Conservation (phyloP, 345 rosid species). For the Citrus sp. region DNA sequence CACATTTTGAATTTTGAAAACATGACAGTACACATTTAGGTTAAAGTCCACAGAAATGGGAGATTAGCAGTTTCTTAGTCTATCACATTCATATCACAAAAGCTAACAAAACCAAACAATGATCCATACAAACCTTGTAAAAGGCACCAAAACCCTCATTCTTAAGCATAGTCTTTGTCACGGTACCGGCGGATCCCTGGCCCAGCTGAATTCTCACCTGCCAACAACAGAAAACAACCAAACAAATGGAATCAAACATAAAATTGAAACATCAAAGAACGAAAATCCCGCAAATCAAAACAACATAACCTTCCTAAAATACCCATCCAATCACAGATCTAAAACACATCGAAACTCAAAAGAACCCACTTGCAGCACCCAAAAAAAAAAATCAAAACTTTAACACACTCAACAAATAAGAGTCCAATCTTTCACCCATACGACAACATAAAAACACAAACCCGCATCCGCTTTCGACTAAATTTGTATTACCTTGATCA, state of each 20-base stretch:
- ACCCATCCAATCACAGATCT: slow-evolving; percentile 38
- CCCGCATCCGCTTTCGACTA: background rate
- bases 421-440: background rate
- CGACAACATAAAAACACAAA: background rate
- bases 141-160: slow-evolving; percentile 87
- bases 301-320: background rate
- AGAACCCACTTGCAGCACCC: background rate
- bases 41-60: background rate
- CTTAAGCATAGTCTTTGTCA: slow-evolving; percentile 76
- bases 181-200: slow-evolving; percentile 83
- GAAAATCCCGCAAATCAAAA: background rate
- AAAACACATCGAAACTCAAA: slow-evolving; percentile 13
- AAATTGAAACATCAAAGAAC: background rate
- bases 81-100: background rate
- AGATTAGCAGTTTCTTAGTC: background rate
- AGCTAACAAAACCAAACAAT: background rate
- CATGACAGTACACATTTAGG: background rate
- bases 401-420: background rate
- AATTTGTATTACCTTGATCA: slow-evolving; percentile 68
- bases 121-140: slow-evolving; percentile 63
- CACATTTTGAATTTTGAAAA: background rate
- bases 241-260: background rate
- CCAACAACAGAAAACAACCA: slow-evolving; percentile 17
- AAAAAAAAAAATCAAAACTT: background rate
- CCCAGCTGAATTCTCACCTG: slow-evolving; percentile 99